Percentiles rank a stretch among this genome's conserved stretches.
Evolutionary conservation across 305 asterid genomes (phyloP).

Genomic region (Lippia alba): DNA sequence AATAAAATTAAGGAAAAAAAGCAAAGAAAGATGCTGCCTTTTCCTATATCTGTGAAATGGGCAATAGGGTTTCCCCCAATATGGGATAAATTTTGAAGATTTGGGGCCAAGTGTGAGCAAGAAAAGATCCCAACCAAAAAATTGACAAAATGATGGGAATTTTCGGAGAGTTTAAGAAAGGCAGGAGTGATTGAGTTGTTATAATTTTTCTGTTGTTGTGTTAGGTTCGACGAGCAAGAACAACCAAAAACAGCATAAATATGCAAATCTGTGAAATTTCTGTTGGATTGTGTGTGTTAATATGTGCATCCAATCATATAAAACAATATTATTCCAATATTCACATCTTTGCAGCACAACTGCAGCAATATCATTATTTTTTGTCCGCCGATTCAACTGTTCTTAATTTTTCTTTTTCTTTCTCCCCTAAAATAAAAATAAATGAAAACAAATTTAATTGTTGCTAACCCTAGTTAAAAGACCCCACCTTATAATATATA

Average conservation of each 20-base stretch:
- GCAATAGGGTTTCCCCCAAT: slow-evolving; percentile 28
- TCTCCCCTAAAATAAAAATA: neutral
- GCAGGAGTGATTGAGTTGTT: slow-evolving; percentile 27
- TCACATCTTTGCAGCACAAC: slow-evolving; percentile 34
- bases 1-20: neutral
- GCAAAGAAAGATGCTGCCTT: slow-evolving; percentile 33
- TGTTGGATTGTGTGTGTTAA: slow-evolving; percentile 31
- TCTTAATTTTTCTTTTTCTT: neutral
- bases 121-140: neutral
- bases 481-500: neutral
- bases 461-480: slow-evolving; percentile 38
- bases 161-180: slow-evolving; percentile 35
- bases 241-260: slow-evolving; percentile 29
- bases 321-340: slow-evolving; percentile 20
- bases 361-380: slow-evolving; percentile 20
- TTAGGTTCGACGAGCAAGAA: slow-evolving; percentile 32
- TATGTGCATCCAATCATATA: slow-evolving; percentile 30
- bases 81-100: slow-evolving; percentile 4
- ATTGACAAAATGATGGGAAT: slow-evolving; percentile 7
- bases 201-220: slow-evolving; percentile 7
- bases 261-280: slow-evolving; percentile 35
- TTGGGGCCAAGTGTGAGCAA: too few relatives aligned
- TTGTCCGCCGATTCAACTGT: slow-evolving; percentile 34
- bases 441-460: slow-evolving; percentile 25
- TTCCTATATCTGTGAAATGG: slow-evolving; percentile 28